These are phyloP conservation scores for Candida pseudofarinosa DNA, from an alignment of 805 yeast genomes.

Conservation along the genomic window DNA sequence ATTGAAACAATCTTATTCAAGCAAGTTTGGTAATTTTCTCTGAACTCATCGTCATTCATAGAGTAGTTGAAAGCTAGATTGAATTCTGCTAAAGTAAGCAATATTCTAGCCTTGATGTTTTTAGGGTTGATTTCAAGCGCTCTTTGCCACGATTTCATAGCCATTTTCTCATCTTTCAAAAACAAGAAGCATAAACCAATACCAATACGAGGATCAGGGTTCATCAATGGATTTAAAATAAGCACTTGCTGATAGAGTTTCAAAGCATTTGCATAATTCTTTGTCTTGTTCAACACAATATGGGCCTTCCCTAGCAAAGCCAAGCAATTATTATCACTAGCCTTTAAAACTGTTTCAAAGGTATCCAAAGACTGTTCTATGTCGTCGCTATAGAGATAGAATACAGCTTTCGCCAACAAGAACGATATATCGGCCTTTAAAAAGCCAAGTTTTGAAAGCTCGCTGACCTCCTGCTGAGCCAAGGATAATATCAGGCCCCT, in stretches of 20 bases:
- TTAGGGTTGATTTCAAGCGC: conserved; percentile 61
- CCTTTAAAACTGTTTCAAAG: conserved; percentile 56
- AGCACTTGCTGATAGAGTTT: conserved; percentile 81
- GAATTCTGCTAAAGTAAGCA: conserved; percentile 65
- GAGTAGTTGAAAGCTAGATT: conserved; percentile 58
- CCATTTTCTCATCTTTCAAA: conserved; percentile 72
- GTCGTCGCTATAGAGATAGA: conserved; percentile 53
- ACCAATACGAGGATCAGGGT: conserved; percentile 93
- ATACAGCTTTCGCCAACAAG: conserved; percentile 64
- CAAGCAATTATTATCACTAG: conserved; percentile 58
- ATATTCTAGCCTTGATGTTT: conserved; percentile 56
- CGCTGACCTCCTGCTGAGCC: conserved; percentile 20
- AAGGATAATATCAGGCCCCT: conserved; percentile 19
- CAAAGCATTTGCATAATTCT: conserved; percentile 69
- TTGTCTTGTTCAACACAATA: conserved; percentile 60
- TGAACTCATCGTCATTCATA: conserved; percentile 58
- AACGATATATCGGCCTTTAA: conserved; percentile 30
- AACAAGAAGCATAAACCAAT: conserved; percentile 93
- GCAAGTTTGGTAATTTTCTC: conserved; percentile 53
- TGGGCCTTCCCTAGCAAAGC: conserved; percentile 87
- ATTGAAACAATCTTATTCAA: conserved; percentile 43
- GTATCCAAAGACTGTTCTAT: conserved; percentile 69
- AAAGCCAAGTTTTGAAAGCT: conserved; percentile 10
- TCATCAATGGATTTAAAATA: conserved; percentile 66
- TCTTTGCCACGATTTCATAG: conserved; percentile 79